phyloP scores from a whole-genome alignment of 495 filamentous ascomycete genomes.

The Parathielavia appendiculata region DNA sequence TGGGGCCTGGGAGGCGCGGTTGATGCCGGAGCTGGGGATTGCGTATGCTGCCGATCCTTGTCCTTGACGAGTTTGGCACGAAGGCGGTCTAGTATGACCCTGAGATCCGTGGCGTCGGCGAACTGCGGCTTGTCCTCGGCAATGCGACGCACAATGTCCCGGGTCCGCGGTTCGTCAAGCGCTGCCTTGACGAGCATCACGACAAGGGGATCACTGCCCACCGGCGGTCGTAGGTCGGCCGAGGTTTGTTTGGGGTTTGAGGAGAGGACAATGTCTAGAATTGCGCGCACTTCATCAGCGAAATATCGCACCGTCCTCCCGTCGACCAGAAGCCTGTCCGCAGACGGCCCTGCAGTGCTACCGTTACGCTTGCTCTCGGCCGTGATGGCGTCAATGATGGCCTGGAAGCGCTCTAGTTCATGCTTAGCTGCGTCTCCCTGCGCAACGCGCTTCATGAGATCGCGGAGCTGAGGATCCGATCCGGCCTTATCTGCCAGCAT shows the following conservation, averaged over 20 bases:
- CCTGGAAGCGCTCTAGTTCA: constrained; percentile 83
- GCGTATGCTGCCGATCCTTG: constrained; percentile 21
- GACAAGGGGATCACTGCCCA: constrained; percentile 39
- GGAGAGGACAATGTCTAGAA: constrained; percentile 42
- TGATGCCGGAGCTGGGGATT: constrained; percentile 16
- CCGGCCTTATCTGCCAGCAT: constrained; percentile 84
- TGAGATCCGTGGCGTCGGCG: constrained; percentile 42
- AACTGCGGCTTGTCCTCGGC: constrained; percentile 38
- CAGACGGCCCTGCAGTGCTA: constrained; percentile 36
- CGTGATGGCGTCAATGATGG: constrained; percentile 87
- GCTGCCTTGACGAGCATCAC: constrained; percentile 41
- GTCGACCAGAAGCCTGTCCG: constrained; percentile 42
- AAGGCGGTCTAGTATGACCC: constrained; percentile 37
- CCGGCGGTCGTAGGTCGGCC: constrained; percentile 36
- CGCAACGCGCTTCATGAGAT: constrained; percentile 94
- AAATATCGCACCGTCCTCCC: constrained; percentile 44
- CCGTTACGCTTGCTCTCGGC: constrained; percentile 45
- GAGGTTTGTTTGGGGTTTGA: constrained; percentile 45
- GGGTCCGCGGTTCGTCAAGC: constrained; percentile 36
- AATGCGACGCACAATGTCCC: constrained; percentile 39
- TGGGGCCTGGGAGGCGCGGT: constrained; percentile 18
- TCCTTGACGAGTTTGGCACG: constrained; percentile 28
- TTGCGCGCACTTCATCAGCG: constrained; percentile 45
- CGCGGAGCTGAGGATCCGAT: constrained; percentile 79
- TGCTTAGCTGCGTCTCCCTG: constrained; percentile 73